Evolutionary conservation across 2,329 filamentous ascomycete genomes (phyloP).

Genomic region (Aspergillus pseudotamarii): DNA sequence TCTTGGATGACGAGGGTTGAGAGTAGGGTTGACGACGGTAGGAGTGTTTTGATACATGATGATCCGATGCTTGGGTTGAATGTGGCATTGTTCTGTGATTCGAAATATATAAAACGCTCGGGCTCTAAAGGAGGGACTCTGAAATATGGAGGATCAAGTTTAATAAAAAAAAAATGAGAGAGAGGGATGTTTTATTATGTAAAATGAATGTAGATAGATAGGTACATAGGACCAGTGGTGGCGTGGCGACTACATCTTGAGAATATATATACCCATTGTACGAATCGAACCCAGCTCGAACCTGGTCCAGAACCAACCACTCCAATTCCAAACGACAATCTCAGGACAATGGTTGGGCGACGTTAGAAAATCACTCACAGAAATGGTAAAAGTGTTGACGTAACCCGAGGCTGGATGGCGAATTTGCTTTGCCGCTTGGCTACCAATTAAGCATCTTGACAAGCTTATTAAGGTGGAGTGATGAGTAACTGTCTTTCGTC

Average conservation of each 20-base stretch:
- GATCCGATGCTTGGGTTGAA: background rate
- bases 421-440: background rate
- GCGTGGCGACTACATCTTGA: too few species aligned
- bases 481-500: background rate
- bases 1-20: background rate
- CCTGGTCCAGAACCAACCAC: too few species aligned
- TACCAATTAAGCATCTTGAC: background rate
- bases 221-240: too few species aligned
- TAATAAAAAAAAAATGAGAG: too few species aligned
- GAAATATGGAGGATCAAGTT: background rate
- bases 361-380: too few species aligned
- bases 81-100: background rate
- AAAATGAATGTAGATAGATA: too few species aligned
- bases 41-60: background rate
- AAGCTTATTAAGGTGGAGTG: constrained; percentile 6
- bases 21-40: background rate
- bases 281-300: too few species aligned
- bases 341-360: background rate
- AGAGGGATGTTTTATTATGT: too few species aligned
- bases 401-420: background rate
- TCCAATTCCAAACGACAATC: too few species aligned
- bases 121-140: background rate
- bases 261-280: too few species aligned
- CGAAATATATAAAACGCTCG: background rate
- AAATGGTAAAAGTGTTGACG: constrained; percentile 1